A percentile compares a stretch with the other conserved stretches of the same genome.
These are phyloP conservation scores for Wickerhamiella parazyma DNA, from an alignment of 805 yeast genomes.

Conservation along the genomic window DNA sequence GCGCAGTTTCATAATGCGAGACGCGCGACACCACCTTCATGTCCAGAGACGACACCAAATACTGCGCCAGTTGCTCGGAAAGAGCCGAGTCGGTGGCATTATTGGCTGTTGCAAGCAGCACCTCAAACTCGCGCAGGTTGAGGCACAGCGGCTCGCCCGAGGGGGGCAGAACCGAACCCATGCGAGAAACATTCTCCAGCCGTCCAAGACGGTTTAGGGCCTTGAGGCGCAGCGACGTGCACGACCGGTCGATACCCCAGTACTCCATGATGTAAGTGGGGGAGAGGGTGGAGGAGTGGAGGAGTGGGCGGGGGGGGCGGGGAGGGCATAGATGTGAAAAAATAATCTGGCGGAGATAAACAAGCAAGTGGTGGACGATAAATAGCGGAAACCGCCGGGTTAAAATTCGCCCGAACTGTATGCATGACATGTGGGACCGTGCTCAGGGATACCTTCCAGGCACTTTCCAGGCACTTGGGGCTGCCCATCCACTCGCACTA, in stretches of 20 bases:
- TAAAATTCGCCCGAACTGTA: too few relatives aligned
- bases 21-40: slow-evolving; percentile 24
- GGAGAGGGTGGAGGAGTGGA: neutral
- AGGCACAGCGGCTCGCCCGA: slow-evolving; percentile 4
- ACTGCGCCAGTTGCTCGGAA: slow-evolving; percentile 33
- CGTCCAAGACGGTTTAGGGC: slow-evolving; percentile 17
- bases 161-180: neutral
- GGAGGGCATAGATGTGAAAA: neutral
- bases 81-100: slow-evolving; percentile 36
- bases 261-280: slow-evolving; percentile 14
- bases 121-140: slow-evolving; percentile 33
- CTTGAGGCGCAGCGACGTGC: slow-evolving; percentile 14
- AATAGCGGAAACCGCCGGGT: too few relatives aligned
- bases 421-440: too few relatives aligned
- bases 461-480: too few relatives aligned
- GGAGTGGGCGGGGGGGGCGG: neutral
- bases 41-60: slow-evolving; percentile 33
- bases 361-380: too few relatives aligned
- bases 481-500: too few relatives aligned
- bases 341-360: too few relatives aligned
- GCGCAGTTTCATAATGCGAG: slow-evolving; percentile 3
- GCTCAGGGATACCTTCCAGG: too few relatives aligned
- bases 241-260: slow-evolving; percentile 16
- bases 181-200: slow-evolving; percentile 1
- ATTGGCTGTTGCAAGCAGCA: slow-evolving; percentile 42